A percentile compares a stretch with the other conserved stretches of the same genome.
Conservation (phyloP, 805 yeast species). For the Wickerhamiella sergipiensis region DNA sequence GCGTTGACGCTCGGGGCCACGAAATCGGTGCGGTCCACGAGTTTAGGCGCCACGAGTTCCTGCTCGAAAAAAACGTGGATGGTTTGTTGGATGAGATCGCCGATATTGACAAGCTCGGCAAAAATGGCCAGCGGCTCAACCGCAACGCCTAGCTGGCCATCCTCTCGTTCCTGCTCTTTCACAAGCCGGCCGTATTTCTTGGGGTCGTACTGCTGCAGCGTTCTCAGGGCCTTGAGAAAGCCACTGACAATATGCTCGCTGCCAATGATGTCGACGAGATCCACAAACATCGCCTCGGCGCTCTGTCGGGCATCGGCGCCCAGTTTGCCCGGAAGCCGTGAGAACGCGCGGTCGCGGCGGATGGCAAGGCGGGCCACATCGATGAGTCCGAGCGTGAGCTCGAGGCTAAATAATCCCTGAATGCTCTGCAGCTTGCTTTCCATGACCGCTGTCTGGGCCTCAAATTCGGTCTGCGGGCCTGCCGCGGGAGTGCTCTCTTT, state of each 20-base stretch:
- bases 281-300: constrained; percentile 53
- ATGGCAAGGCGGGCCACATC: constrained; percentile 55
- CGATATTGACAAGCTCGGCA: constrained; percentile 82
- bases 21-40: constrained; percentile 66
- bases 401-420: constrained; percentile 65
- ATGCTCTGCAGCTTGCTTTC: constrained; percentile 63
- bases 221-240: constrained; percentile 62
- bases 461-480: constrained; percentile 34
- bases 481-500: constrained; percentile 2
- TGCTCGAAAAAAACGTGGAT: constrained; percentile 78
- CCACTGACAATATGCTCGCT: constrained; percentile 71
- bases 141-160: constrained; percentile 14
- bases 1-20: constrained; percentile 62
- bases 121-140: constrained; percentile 81
- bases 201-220: constrained; percentile 63
- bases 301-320: constrained; percentile 30
- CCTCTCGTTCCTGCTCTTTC: constrained; percentile 9
- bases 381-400: constrained; percentile 57
- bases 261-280: constrained; percentile 48
- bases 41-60: constrained; percentile 44
- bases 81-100: constrained; percentile 88
- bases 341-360: constrained; percentile 41
- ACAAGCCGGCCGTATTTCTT: constrained; percentile 23
- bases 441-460: constrained; percentile 68
- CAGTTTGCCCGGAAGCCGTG: constrained; percentile 22